Percentiles rank a stretch among this genome's conserved stretches.
phyloP scores from a whole-genome alignment of 108 stramenopile genomes.

The Nannochloropsis oceanica region DNA sequence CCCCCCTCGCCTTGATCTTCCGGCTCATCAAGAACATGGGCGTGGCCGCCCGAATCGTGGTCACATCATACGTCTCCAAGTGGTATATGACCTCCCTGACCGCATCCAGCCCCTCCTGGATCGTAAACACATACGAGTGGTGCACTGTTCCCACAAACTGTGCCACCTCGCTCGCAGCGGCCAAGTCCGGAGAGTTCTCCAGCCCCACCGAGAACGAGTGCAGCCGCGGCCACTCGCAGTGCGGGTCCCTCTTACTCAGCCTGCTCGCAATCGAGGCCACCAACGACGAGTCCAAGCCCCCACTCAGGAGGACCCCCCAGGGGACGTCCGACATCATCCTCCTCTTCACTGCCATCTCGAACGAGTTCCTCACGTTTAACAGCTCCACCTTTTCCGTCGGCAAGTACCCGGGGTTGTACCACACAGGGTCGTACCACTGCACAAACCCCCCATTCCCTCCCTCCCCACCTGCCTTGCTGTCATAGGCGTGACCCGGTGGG shows the following conservation, averaged over 20 bases:
- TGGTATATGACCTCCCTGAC: slow-evolving; percentile 75
- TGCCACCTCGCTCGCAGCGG: slow-evolving; percentile 80
- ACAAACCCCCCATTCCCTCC: slow-evolving; percentile 53
- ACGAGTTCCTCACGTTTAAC: slow-evolving; percentile 51
- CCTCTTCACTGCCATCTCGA: slow-evolving; percentile 75
- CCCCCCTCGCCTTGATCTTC: slow-evolving; percentile 99
- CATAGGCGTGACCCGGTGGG: slow-evolving; percentile 85
- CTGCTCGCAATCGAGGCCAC: slow-evolving; percentile 79
- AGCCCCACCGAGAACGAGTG: slow-evolving; percentile 93
- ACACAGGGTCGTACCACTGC: slow-evolving; percentile 79
- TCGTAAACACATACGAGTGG: slow-evolving; percentile 84
- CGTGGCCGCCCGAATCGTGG: slow-evolving; percentile 88
- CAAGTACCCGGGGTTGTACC: slow-evolving; percentile 32
- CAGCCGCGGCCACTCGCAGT: slow-evolving; percentile 57
- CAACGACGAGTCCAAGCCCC: slow-evolving; percentile 89
- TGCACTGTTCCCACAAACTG: slow-evolving; percentile 90
- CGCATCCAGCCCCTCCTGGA: slow-evolving; percentile 94
- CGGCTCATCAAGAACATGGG: slow-evolving; percentile 95
- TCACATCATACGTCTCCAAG: slow-evolving; percentile 93
- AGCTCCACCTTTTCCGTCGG: slow-evolving; percentile 24
- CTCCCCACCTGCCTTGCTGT: slow-evolving; percentile 51
- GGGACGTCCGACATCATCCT: slow-evolving; percentile 99
- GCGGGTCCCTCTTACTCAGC: slow-evolving; percentile 38
- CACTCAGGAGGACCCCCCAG: slow-evolving; percentile 91
- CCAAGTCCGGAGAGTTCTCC: slow-evolving; percentile 71